A percentile compares a stretch with the other conserved stretches of the same genome.
Evolutionary conservation across 164 flowering plant genomes (phyloP).

Genomic region (Platanus orientalis): DNA sequence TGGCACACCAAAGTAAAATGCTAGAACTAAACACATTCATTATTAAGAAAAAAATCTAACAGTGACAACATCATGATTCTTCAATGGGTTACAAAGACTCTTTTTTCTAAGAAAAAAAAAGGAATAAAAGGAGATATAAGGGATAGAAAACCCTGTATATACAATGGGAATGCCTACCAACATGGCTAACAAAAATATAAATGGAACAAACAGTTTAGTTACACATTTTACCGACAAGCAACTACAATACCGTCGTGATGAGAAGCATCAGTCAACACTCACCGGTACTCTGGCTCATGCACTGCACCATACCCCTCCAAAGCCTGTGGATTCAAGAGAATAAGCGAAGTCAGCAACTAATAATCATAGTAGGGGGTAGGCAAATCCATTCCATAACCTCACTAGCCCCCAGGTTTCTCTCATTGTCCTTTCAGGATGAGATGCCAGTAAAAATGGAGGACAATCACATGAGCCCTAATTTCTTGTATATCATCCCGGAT

Average conservation of each 20-base stretch:
- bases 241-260: not conserved
- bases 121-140: not conserved
- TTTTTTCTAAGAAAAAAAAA: too few species aligned
- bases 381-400: conserved; percentile 96
- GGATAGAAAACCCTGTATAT: not conserved
- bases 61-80: not conserved
- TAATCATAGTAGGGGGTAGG: conserved; percentile 62
- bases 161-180: too few species aligned
- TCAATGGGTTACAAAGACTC: not conserved
- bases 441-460: conserved; percentile 65
- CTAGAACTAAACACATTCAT: not conserved
- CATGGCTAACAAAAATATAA: too few species aligned
- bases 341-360: conserved; percentile 96
- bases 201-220: too few species aligned
- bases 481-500: conserved; percentile 83
- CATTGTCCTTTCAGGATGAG: conserved; percentile 63
- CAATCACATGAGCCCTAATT: conserved; percentile 79
- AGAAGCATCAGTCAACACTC: conserved; percentile 40
- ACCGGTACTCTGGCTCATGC: conserved; percentile 88
- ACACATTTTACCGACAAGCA: too few species aligned
- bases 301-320: conserved; percentile 90
- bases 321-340: conserved; percentile 99
- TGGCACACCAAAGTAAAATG: not conserved
- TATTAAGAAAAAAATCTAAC: not conserved
- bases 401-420: conserved; percentile 76